Evolutionary conservation across 2,329 filamentous ascomycete genomes (phyloP).

Genomic region (Neonectria coccinea): DNA sequence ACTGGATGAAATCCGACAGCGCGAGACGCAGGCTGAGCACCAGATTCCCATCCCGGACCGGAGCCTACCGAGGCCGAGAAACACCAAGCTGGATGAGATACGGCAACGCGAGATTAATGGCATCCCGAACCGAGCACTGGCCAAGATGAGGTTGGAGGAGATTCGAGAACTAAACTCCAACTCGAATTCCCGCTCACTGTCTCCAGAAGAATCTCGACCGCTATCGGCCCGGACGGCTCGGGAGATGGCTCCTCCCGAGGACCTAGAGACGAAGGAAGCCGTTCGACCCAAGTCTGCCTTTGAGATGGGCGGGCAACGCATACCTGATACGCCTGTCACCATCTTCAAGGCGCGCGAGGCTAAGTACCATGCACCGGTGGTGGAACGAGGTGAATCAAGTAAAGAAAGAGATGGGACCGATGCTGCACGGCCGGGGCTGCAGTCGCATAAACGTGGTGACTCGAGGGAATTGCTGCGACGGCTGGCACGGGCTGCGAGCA

Average conservation of each 20-base stretch:
- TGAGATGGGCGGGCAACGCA: conserved; percentile 47
- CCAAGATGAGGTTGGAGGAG: conserved; percentile 64
- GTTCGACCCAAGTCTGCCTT: conserved; percentile 42
- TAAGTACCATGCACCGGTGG: conserved; percentile 25
- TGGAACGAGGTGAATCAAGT: conserved; percentile 20
- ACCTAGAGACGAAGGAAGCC: conserved; percentile 34
- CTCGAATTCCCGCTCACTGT: conserved; percentile 57
- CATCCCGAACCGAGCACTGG: conserved; percentile 59
- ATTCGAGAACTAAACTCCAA: conserved; percentile 66
- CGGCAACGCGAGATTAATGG: conserved; percentile 57
- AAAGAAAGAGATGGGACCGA: conserved; percentile 24
- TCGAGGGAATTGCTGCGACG: conserved; percentile 63
- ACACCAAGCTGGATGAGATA: conserved; percentile 64
- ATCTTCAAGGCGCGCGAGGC: conserved; percentile 49
- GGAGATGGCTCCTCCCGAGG: conserved; percentile 26
- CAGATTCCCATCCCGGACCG: conserved; percentile 49
- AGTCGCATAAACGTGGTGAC: conserved; percentile 50
- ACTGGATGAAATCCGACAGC: conserved; percentile 52
- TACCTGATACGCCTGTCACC: conserved; percentile 56
- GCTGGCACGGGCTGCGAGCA: conserved; percentile 61
- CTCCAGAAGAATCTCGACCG: conserved; percentile 54
- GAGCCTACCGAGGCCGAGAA: conserved; percentile 48
- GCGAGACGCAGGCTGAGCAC: conserved; percentile 49
- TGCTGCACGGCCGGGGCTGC: conserved; percentile 32
- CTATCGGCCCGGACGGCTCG: conserved; percentile 40